Evolutionary conservation across 2,329 filamentous ascomycete species (phyloP).

Genomic region (Tolypocladium sp.): DNA sequence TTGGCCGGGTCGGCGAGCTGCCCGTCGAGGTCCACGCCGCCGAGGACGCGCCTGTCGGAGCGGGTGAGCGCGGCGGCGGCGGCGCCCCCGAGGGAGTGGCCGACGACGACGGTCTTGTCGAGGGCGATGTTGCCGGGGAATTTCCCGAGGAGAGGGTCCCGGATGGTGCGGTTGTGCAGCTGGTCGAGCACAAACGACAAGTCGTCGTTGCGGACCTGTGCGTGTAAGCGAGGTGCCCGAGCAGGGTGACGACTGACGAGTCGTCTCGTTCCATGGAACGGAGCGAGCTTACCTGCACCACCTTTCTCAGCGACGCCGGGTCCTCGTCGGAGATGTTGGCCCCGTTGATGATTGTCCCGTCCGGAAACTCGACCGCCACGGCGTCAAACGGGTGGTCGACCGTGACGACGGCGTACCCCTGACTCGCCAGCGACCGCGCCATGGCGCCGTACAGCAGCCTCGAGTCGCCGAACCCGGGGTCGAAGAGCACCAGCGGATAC

Average conservation of each 20-base stretch:
- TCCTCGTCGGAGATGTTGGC: slow-evolving; percentile 8
- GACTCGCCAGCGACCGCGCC: slow-evolving; percentile 34
- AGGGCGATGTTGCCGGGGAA: slow-evolving; percentile 16
- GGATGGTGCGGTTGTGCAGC: slow-evolving; percentile 11
- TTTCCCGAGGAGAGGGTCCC: slow-evolving; percentile 7
- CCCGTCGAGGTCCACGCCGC: slow-evolving; percentile 32
- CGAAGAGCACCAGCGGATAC: slow-evolving; percentile 27
- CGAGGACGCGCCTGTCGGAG: slow-evolving; percentile 13
- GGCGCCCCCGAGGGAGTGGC: slow-evolving; percentile 30
- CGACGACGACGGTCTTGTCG: slow-evolving; percentile 15
- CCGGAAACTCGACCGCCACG: slow-evolving; percentile 33
- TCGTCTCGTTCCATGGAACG: too few species aligned
- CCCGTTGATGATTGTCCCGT: slow-evolving; percentile 23
- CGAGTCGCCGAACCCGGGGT: slow-evolving; percentile 32
- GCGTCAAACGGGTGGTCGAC: slow-evolving; percentile 41
- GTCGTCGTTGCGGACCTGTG: slow-evolving; percentile 23
- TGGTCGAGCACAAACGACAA: slow-evolving; percentile 24
- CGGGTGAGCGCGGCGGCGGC: slow-evolving; percentile 15
- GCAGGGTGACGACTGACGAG: too few species aligned
- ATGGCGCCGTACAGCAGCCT: slow-evolving; percentile 32
- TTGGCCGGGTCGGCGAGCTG: slow-evolving; percentile 16
- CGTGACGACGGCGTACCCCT: slow-evolving; percentile 34
- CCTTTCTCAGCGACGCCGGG: slow-evolving; percentile 7
- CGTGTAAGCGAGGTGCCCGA: neutral
- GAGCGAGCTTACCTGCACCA: slow-evolving; percentile 8